Evolutionary conservation across 2,329 filamentous ascomycete genomes (phyloP), one percentile per base, ranked within the genome.

Genomic region (Mycosphaerella arachidis): DNA sequence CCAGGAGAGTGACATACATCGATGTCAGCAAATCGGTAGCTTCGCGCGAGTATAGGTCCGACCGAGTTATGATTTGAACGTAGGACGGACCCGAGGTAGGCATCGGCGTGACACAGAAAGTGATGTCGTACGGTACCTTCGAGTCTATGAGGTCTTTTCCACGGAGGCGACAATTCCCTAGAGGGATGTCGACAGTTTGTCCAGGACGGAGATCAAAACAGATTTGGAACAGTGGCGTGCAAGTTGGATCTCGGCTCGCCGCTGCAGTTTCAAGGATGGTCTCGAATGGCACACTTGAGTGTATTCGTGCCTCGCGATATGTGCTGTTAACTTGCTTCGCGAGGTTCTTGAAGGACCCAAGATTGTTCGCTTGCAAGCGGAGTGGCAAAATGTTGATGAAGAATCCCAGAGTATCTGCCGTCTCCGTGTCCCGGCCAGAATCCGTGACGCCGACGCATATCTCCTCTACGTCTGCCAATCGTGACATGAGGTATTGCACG

Each of bases 371-470:
- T 50, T 40, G 18, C 6, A 75, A 70, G 1, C 71, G 67, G 0
- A 80, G 46, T 1, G 77, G 71, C 0, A 81, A 64, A 3, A 78
- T 43, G 53, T 79, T 77, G 7, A 78, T 53, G 59, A 74, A 76
- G 53, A 73, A 63, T 1, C 78, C 78, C 35, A 79, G 67, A 20
- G 58, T 75, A 2, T 67, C 53, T 6, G 58, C 40, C 1, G 70
- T 40, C 6, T 63, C 56, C 4, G 57, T 46, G 48, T 76, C 72
- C 9, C 78, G 71, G 35, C 69, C 70, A 0, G 72, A 74, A 59
- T 79, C 76, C 1, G 73, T 73, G 16, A 80, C 67, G n/a, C 77
- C 77, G 53, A 80, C 76, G 53, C 65, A 72, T 8, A 79, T 18
- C 18, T 78, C 73, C 0, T 71, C 63, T 0, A 53, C 57, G 1